Conservation (phyloP, 1,284 basidiomycete species). For the Papiliotrema flavescens region DNA sequence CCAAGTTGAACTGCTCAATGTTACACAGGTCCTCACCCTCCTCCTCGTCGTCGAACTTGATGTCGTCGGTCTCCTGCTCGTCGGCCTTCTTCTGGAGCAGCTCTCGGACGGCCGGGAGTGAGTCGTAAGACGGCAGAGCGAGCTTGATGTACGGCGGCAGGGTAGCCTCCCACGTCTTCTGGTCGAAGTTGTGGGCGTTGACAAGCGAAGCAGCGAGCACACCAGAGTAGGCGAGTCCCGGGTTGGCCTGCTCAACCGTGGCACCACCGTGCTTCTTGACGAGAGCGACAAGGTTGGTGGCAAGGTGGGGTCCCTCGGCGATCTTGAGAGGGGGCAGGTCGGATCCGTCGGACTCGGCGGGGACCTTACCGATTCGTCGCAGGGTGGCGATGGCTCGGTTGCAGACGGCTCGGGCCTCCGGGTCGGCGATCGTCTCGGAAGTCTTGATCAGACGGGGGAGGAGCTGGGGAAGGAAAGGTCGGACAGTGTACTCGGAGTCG, state of each 20-base stretch:
- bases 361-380: conserved; percentile 86
- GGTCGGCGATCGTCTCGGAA: conserved; percentile 85
- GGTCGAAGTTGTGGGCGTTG: conserved; percentile 88
- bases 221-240: conserved; percentile 68
- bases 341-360: conserved; percentile 74
- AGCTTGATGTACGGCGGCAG: conserved; percentile 74
- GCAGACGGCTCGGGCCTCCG: conserved; percentile 87
- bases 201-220: conserved; percentile 78
- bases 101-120: conserved; percentile 69
- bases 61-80: conserved; percentile 67
- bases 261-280: conserved; percentile 75
- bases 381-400: conserved; percentile 86
- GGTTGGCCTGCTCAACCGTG: conserved; percentile 56
- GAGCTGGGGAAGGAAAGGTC: conserved; percentile 93
- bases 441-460: conserved; percentile 93
- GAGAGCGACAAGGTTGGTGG: conserved; percentile 63
- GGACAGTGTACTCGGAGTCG: conserved; percentile 89
- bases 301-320: conserved; percentile 64
- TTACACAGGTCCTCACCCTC: conserved; percentile 97
- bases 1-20: conserved; percentile 76
- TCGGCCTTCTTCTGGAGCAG: conserved; percentile 85
- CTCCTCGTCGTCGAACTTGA: conserved; percentile 80
- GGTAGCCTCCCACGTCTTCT: conserved; percentile 74
- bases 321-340: conserved; percentile 79
- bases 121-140: conserved; percentile 62